These are phyloP conservation scores for Barnettozyma siamensis DNA, from an alignment of 805 yeast genomes.

Conservation along the genomic window DNA sequence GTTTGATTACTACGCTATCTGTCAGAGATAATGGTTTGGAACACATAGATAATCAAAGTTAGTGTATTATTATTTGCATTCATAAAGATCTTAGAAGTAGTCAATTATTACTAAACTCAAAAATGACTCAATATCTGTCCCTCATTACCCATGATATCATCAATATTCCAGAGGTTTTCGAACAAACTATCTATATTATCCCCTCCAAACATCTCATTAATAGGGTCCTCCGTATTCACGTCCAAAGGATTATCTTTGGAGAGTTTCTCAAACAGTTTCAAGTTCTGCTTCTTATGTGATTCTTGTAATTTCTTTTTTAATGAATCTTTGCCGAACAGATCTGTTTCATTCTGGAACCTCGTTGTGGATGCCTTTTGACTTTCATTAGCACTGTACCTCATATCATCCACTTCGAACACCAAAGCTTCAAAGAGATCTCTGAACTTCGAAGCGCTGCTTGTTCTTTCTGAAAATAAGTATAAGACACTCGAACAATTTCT, in stretches of 20 bases:
- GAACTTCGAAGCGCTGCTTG: neutral
- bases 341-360: neutral
- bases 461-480: conserved; percentile 2
- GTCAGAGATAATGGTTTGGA: conserved; percentile 3
- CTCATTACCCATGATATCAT: neutral
- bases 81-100: no score
- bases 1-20: neutral
- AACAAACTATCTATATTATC: neutral
- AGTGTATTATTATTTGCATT: neutral
- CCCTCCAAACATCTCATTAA: neutral
- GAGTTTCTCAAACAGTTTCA: neutral
- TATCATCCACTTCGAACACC: conserved; percentile 4
- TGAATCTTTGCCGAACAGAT: conserved; percentile 1
- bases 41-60: neutral
- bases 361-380: neutral
- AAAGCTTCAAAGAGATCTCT: conserved; percentile 2
- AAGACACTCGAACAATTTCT: conserved; percentile 5
- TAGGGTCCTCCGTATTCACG: neutral
- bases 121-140: neutral
- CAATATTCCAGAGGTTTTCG: conserved; percentile 3
- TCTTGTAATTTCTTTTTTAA: neutral
- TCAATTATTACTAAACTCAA: neutral
- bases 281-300: conserved; percentile 2
- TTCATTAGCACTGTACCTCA: neutral
- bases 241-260: neutral